phyloP scores from a whole-genome alignment of 2,329 filamentous ascomycete species.

The Cladorrhinum sp. region DNA sequence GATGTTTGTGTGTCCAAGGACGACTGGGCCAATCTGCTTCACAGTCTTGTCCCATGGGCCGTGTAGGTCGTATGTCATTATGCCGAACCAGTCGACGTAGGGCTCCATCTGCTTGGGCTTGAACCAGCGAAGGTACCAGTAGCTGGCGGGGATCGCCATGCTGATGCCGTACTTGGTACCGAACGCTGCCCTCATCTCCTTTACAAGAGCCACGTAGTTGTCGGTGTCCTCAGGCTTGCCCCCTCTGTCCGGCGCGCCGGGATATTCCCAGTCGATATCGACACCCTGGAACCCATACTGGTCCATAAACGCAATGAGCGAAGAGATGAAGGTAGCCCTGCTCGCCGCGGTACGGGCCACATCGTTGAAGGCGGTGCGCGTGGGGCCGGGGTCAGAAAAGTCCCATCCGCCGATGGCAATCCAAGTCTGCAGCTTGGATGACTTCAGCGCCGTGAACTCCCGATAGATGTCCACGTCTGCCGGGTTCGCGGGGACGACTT shows the following conservation, averaged over 20 bases:
- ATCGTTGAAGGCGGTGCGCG: slow-evolving; percentile 30
- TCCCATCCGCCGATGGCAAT: slow-evolving; percentile 32
- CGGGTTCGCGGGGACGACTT: slow-evolving; percentile 24
- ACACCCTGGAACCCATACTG: slow-evolving; percentile 40
- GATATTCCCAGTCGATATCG: slow-evolving; percentile 49
- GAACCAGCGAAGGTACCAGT: slow-evolving; percentile 40
- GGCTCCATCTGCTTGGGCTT: slow-evolving; percentile 37
- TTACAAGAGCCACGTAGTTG: slow-evolving; percentile 37
- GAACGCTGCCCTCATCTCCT: slow-evolving; percentile 36
- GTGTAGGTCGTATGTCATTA: slow-evolving; percentile 42
- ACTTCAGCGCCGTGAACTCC: slow-evolving; percentile 30
- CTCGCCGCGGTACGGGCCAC: slow-evolving; percentile 14
- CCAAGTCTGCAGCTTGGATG: slow-evolving; percentile 28
- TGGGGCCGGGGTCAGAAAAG: slow-evolving; percentile 31
- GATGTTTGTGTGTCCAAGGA: slow-evolving; percentile 42
- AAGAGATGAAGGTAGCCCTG: slow-evolving; percentile 38
- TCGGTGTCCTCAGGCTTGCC: slow-evolving; percentile 35
- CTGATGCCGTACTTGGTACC: slow-evolving; percentile 40
- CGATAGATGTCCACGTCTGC: slow-evolving; percentile 24
- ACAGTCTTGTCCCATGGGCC: slow-evolving; percentile 40
- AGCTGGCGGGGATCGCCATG: slow-evolving; percentile 36
- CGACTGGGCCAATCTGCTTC: slow-evolving; percentile 29
- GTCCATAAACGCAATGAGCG: slow-evolving; percentile 33
- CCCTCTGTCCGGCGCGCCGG: slow-evolving; percentile 34
- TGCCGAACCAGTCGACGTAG: slow-evolving; percentile 38